Conservation (phyloP, 495 filamentous ascomycete species). For the Penicillium pancosmium region DNA sequence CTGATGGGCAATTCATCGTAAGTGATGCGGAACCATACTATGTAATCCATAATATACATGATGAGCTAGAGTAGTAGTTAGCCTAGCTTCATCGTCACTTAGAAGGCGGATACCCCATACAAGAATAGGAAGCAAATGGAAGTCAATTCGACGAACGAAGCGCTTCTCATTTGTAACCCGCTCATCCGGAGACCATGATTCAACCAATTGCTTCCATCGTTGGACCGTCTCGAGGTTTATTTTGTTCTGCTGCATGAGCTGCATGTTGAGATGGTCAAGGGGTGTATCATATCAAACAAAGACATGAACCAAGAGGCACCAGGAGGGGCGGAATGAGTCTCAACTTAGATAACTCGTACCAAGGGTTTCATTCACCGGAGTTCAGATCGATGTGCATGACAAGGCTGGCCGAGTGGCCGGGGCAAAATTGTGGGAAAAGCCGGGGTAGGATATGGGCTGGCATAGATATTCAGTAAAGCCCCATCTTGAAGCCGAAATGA, state of each 20-base stretch:
- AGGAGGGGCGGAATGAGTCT: not conserved
- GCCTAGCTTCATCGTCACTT: not conserved
- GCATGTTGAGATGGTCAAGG: not conserved
- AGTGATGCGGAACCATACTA: not conserved
- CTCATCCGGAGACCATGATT: not conserved
- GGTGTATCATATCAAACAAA: not conserved
- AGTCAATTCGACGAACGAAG: not conserved
- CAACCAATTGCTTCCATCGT: not conserved
- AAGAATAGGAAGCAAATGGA: not conserved
- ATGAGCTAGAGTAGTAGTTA: not conserved
- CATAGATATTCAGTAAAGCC: too few relatives aligned
- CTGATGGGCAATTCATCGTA: too few relatives aligned
- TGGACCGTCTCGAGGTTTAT: not conserved
- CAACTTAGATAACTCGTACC: not conserved
- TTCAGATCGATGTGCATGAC: not conserved
- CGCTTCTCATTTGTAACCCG: not conserved
- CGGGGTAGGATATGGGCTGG: not conserved
- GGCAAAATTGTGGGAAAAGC: not conserved
- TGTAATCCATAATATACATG: constrained; percentile 1
- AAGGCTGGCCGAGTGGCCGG: not conserved
- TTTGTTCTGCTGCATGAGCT: not conserved
- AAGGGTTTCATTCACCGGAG: not conserved
- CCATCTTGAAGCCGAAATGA: too few relatives aligned
- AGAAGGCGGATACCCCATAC: not conserved
- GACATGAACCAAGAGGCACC: not conserved